Conservation (phyloP, 2,329 filamentous ascomycete genomes). For the Ceratocystis huliohia region DNA sequence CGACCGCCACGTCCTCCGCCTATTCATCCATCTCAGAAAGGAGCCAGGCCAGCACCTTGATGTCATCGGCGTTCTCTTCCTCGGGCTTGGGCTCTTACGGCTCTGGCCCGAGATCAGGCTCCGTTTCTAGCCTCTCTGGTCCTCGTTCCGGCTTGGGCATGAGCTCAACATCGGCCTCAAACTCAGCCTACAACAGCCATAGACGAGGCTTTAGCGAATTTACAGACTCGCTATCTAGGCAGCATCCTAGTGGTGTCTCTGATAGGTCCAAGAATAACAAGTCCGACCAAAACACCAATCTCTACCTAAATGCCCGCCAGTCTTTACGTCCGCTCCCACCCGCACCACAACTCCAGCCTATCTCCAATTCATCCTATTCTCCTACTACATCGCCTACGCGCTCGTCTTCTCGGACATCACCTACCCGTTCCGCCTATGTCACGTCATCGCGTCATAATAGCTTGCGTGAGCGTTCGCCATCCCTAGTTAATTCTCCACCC, state of each 20-base stretch:
- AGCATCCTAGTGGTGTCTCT: slow-evolving; percentile 13
- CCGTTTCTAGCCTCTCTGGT: slow-evolving; percentile 25
- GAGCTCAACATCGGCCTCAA: slow-evolving; percentile 39
- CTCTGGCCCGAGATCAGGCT: slow-evolving; percentile 28
- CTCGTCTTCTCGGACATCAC: slow-evolving; percentile 18
- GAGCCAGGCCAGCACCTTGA: slow-evolving; percentile 44
- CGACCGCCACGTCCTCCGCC: slow-evolving; percentile 57
- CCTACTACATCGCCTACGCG: slow-evolving; percentile 17
- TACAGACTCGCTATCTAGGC: slow-evolving; percentile 38
- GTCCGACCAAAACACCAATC: slow-evolving; percentile 40
- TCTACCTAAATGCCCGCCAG: slow-evolving; percentile 61
- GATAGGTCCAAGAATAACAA: slow-evolving; percentile 16
- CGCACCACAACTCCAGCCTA: slow-evolving; percentile 36
- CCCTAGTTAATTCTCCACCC: slow-evolving; percentile 9
- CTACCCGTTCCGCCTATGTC: slow-evolving; percentile 14
- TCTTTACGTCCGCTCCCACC: slow-evolving; percentile 65
- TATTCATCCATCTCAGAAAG: slow-evolving; percentile 49
- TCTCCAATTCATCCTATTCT: slow-evolving; percentile 2
- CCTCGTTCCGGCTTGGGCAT: background rate
- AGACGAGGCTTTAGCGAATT: slow-evolving; percentile 67
- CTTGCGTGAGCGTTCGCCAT: slow-evolving; percentile 9
- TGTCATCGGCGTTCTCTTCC: slow-evolving; percentile 43
- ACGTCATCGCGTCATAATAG: slow-evolving; percentile 7
- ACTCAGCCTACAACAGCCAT: slow-evolving; percentile 41
- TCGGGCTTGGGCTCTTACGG: slow-evolving; percentile 40